A percentile compares a stretch with the other conserved stretches of the same genome.
These are phyloP conservation scores for Punctularia strigosozonata DNA, from an alignment of 768 basidiomycete genomes.

Conservation along the genomic window DNA sequence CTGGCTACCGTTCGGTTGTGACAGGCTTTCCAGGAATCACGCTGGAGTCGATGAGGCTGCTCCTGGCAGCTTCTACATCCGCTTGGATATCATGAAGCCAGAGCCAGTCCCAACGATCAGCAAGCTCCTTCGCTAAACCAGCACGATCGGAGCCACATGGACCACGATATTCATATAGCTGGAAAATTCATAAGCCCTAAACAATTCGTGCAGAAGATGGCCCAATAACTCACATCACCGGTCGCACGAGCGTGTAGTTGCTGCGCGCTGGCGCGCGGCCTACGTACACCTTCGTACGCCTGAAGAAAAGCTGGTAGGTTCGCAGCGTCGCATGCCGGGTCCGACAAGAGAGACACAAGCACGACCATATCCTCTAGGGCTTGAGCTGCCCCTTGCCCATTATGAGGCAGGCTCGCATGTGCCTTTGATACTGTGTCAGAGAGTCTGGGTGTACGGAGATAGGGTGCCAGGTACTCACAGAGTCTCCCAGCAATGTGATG, in stretches of 20 bases:
- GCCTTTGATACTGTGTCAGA: background rate
- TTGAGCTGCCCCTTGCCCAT: background rate
- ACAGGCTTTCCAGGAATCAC: too few relatives aligned
- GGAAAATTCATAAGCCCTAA: too few relatives aligned
- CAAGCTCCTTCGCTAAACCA: background rate
- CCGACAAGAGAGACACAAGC: background rate
- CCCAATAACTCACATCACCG: background rate
- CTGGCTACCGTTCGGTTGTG: too few relatives aligned
- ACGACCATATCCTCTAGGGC: background rate
- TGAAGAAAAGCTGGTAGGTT: background rate
- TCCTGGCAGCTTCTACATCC: background rate
- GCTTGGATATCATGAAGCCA: background rate
- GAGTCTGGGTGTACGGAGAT: too few relatives aligned
- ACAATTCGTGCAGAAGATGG: background rate
- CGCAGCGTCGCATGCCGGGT: background rate
- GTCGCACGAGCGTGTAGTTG: background rate
- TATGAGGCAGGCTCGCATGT: slow-evolving; percentile 1
- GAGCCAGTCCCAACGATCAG: background rate
- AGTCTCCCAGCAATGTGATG: background rate
- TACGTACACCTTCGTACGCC: background rate
- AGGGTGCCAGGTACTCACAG: background rate
- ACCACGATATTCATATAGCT: background rate
- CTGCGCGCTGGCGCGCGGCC: background rate
- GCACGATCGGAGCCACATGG: background rate
- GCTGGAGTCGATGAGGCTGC: too few relatives aligned